phyloP scores from a whole-genome alignment of 768 basidiomycete species.

The Amanita brunnescens region DNA sequence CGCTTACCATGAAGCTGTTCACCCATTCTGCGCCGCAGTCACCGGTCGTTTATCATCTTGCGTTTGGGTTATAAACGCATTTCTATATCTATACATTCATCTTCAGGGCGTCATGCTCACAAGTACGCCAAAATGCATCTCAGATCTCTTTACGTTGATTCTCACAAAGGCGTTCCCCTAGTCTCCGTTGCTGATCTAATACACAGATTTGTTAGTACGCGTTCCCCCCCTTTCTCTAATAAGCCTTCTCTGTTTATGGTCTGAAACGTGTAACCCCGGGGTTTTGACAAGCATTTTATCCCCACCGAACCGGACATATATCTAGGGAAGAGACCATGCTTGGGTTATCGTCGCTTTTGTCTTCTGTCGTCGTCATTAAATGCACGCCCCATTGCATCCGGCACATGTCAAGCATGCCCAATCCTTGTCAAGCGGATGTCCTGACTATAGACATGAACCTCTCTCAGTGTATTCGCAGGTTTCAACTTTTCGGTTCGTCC shows the following conservation, averaged over 20 bases:
- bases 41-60: neutral
- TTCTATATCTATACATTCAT: no score
- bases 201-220: no score
- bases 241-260: neutral
- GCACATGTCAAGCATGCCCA: constrained; percentile 16
- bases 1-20: no score
- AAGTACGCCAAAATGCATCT: neutral
- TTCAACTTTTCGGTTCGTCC: constrained; percentile 40
- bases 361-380: neutral
- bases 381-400: constrained; percentile 14
- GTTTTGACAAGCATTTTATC: neutral
- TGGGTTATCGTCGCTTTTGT: neutral
- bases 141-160: neutral
- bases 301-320: neutral
- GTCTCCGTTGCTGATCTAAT: no score
- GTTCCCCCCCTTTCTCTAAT: neutral
- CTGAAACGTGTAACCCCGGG: neutral
- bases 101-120: neutral
- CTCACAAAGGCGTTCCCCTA: neutral
- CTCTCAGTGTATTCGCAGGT: constrained; percentile 34
- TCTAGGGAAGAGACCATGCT: neutral
- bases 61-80: no score
- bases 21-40: neutral
- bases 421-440: constrained; percentile 21
- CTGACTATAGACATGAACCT: constrained; percentile 26